phyloP scores from a whole-genome alignment of 495 filamentous ascomycete genomes.

The Talaromyces ruber region DNA sequence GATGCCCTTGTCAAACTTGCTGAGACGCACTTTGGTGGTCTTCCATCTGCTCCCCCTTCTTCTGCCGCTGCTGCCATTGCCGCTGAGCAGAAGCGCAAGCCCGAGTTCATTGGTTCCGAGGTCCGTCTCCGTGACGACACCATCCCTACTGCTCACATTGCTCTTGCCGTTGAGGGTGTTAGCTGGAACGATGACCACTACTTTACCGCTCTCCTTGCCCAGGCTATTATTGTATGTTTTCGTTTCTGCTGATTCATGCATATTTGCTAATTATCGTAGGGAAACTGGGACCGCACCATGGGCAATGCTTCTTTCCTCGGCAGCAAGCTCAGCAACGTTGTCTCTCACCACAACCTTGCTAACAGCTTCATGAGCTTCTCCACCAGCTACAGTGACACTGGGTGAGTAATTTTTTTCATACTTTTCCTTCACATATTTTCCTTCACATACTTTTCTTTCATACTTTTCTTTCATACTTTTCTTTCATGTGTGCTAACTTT shows the following conservation, averaged over 20 bases:
- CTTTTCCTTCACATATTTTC: background rate
- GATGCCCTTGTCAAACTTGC: constrained; percentile 88
- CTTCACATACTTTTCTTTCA: background rate
- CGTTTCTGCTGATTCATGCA: background rate
- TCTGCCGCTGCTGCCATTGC: constrained; percentile 54
- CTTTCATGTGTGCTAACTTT: constrained; percentile 7
- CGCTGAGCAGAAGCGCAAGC: constrained; percentile 70
- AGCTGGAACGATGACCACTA: constrained; percentile 99
- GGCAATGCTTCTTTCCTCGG: constrained; percentile 93
- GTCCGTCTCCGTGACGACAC: constrained; percentile 93
- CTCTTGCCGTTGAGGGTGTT: constrained; percentile 97
- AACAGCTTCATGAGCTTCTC: constrained; percentile 99
- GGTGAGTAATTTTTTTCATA: constrained; percentile 58
- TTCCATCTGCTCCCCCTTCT: constrained; percentile 65
- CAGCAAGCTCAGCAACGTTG: constrained; percentile 90
- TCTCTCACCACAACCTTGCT: constrained; percentile 87
- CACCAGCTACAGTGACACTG: constrained; percentile 98
- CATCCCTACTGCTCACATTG: constrained; percentile 91
- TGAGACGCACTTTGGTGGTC: constrained; percentile 83
- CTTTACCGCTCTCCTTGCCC: constrained; percentile 94
- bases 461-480: background rate
- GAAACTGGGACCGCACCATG: constrained; percentile 99
- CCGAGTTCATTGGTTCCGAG: constrained; percentile 94
- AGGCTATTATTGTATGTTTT: constrained; percentile 68
- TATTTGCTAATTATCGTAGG: constrained; percentile 18